Base-by-base conservation (phyloP, 345 rosid genomes). In the Citrus glauca region DNA sequence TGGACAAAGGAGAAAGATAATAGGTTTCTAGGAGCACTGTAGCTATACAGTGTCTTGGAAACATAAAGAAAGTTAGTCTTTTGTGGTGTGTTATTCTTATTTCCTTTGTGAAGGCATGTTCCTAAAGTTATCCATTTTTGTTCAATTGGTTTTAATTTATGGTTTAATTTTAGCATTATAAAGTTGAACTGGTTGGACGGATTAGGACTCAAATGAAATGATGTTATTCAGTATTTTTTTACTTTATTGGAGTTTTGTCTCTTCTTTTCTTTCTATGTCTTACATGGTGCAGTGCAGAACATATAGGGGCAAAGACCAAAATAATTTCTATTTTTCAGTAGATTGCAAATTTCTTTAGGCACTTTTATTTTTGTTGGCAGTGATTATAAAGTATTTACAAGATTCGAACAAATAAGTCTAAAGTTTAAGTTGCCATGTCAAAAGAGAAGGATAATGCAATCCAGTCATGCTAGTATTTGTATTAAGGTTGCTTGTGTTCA, bases 1-100 rank as follows among this genome's bases (percentile, higher is more conserved):
- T 93, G 99, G 99, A 90, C 96, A 4, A 97, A 91, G 78, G 99
- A 95, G 85, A 98, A 95, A 82, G 98, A 95, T 77, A 87, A 89
- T 78, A 87, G 96, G 88, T 93, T 95, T 84, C 86, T 93, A 6
- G 98, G 92, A 83, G 96, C 95, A 84, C 84, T 95, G 82, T 89
- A 90, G 93, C 98, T 93, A 81, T 83, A 95, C 83, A 96, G 97
- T 78, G 82, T 94, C 98, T 77, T 95, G 99, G 99, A 98, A 95
- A 84, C 91, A 92, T 42, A 91, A 93, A 7, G 98, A 95, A 95
- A 97, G 98, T 93, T 77, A 72, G 59, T 73, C 17, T 71, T 75
- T 84, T 35, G 64, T 80, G 55, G 7, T 33, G 35, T 48, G 32
- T 35, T 19, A 35, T 20, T 22, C 0, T 19, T 67, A 61, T 16